phyloP scores from a whole-genome alignment of 1,284 basidiomycete species.

The Apiotrichum laibachii region DNA sequence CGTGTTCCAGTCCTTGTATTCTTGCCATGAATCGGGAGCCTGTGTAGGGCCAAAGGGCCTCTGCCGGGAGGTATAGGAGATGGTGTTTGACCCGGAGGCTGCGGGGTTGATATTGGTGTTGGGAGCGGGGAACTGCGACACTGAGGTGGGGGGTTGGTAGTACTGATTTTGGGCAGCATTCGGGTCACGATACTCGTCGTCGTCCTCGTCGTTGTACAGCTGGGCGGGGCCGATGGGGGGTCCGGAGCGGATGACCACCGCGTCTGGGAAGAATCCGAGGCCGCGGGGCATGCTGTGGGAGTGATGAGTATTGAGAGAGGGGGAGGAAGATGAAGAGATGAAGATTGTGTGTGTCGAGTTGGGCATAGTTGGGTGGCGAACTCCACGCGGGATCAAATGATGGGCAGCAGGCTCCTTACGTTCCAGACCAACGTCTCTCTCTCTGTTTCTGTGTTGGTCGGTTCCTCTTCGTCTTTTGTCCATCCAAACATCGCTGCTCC shows the following conservation, averaged over 20 bases:
- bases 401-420: too few species aligned
- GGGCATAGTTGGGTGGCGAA: background rate
- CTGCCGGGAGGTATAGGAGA: background rate
- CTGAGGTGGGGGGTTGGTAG: too few species aligned
- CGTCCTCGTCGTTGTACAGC: constrained; percentile 7
- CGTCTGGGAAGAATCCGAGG: constrained; percentile 28
- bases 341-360: background rate
- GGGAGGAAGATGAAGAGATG: background rate
- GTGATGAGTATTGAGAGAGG: background rate
- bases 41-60: background rate
- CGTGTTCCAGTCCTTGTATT: constrained; percentile 44
- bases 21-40: constrained; percentile 12
- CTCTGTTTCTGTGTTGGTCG: too few species aligned
- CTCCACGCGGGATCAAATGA: constrained; percentile 2
- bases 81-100: background rate
- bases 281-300: constrained; percentile 10
- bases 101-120: background rate
- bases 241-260: constrained; percentile 31
- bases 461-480: too few species aligned
- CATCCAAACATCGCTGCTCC: too few species aligned
- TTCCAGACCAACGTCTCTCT: background rate
- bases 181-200: background rate
- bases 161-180: too few species aligned
- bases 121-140: background rate
- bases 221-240: constrained; percentile 2